phyloP scores from a whole-genome alignment of 345 rosid genomes.

The Geranium brycei region DNA sequence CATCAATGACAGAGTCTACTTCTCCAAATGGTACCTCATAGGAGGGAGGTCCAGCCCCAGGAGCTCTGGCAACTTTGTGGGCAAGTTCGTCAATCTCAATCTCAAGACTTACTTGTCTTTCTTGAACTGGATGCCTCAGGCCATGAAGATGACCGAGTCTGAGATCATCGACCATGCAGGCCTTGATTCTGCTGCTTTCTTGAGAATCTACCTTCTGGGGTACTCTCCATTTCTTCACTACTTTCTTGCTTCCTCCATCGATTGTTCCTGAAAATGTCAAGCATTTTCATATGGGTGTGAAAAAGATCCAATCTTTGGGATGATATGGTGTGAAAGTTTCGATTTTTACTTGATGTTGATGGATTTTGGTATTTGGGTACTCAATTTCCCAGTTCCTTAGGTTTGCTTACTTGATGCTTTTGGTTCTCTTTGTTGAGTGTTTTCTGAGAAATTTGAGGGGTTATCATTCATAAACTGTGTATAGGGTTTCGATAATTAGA shows the following conservation, averaged over 20 bases:
- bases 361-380: too few relatives aligned
- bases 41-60: conserved; percentile 68
- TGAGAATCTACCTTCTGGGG: conserved; percentile 89
- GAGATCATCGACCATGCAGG: conserved; percentile 85
- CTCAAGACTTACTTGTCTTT: conserved; percentile 61
- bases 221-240: conserved; percentile 11
- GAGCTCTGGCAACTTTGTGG: conserved; percentile 42
- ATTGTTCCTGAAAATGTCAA: background rate
- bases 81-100: conserved; percentile 72
- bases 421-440: too few relatives aligned
- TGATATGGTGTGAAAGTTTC: too few relatives aligned
- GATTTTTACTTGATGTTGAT: too few relatives aligned
- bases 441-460: too few relatives aligned
- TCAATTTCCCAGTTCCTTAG: too few relatives aligned
- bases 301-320: too few relatives aligned
- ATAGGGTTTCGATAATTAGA: too few relatives aligned
- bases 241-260: background rate
- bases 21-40: conserved; percentile 71
- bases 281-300: too few relatives aligned
- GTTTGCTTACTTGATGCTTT: too few relatives aligned
- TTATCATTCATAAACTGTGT: too few relatives aligned
- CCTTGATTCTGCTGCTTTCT: conserved; percentile 88
- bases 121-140: conserved; percentile 98
- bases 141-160: conserved; percentile 71
- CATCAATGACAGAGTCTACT: conserved; percentile 84